A percentile compares a stretch with the other conserved stretches of the same genome.
Evolutionary conservation across 2,329 filamentous ascomycete species (phyloP).

Genomic region (Xylariaceae sp.): DNA sequence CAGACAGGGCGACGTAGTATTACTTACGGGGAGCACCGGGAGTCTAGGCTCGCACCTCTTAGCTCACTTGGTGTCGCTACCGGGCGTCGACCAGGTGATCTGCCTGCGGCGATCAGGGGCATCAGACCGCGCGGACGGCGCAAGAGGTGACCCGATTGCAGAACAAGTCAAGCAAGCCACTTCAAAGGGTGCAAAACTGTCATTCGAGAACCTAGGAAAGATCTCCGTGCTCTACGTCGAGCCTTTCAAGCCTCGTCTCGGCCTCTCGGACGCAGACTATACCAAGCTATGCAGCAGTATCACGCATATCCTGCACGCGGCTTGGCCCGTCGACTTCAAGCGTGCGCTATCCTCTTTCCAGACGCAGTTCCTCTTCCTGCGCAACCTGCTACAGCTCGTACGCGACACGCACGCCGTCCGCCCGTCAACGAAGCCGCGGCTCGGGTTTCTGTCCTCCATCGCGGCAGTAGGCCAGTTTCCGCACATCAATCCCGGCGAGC

Average conservation of each 20-base stretch:
- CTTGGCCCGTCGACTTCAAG: constrained; percentile 28
- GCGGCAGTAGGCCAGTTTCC: constrained; percentile 23
- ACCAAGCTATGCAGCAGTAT: not conserved
- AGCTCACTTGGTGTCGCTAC: not conserved
- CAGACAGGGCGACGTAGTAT: not conserved
- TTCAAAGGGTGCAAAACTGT: not conserved
- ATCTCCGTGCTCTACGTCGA: not conserved
- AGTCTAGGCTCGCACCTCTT: not conserved
- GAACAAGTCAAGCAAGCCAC: not conserved
- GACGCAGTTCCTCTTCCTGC: constrained; percentile 10
- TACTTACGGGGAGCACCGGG: not conserved
- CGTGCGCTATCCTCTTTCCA: constrained; percentile 18
- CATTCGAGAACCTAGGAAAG: not conserved
- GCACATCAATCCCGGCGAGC: constrained; percentile 39
- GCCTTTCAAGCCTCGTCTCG: not conserved
- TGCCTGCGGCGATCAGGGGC: not conserved
- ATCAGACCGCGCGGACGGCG: not conserved
- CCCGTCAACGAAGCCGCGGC: constrained; percentile 9
- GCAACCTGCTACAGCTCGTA: constrained; percentile 2
- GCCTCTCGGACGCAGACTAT: not conserved
- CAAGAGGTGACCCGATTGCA: not conserved
- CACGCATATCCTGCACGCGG: constrained; percentile 27
- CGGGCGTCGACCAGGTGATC: not conserved
- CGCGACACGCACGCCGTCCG: not conserved
- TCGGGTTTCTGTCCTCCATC: constrained; percentile 38